Percentiles rank a stretch among this genome's conserved stretches.
Conservation (phyloP, 1,284 basidiomycete genomes). For the Apiotrichum gracile region DNA sequence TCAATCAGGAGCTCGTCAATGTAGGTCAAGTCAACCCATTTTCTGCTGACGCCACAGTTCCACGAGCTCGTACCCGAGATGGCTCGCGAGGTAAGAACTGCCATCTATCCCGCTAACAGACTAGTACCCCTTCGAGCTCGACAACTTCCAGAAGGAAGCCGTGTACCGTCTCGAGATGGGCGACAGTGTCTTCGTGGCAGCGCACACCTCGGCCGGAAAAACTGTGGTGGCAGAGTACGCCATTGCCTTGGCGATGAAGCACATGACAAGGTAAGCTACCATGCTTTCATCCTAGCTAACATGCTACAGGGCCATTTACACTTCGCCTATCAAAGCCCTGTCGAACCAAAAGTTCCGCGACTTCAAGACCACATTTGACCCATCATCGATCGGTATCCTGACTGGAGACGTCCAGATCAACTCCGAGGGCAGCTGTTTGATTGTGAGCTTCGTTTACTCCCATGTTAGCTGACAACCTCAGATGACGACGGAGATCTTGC, state of each 20-base stretch:
- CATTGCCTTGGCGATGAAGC: slow-evolving; percentile 90
- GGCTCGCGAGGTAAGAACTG: slow-evolving; percentile 36
- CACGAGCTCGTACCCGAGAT: slow-evolving; percentile 48
- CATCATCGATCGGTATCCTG: slow-evolving; percentile 87
- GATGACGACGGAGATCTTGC: slow-evolving; percentile 98
- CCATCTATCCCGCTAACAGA: slow-evolving; percentile 1
- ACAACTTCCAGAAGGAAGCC: slow-evolving; percentile 94
- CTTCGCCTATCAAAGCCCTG: slow-evolving; percentile 96
- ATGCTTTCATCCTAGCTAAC: no score
- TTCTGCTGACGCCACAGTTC: slow-evolving; percentile 29
- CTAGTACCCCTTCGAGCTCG: slow-evolving; percentile 77
- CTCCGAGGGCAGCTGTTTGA: slow-evolving; percentile 91
- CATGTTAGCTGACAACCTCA: neutral
- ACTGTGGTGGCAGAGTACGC: slow-evolving; percentile 99
- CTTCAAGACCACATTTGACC: slow-evolving; percentile 94
- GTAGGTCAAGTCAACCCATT: slow-evolving; percentile 21
- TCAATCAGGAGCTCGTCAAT: slow-evolving; percentile 81
- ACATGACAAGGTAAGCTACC: slow-evolving; percentile 95
- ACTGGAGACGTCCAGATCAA: slow-evolving; percentile 99
- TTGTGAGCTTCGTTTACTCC: slow-evolving; percentile 50
- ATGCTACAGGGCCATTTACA: slow-evolving; percentile 80
- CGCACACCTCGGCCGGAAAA: slow-evolving; percentile 94
- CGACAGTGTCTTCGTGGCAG: slow-evolving; percentile 96
- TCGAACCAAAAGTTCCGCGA: slow-evolving; percentile 99
- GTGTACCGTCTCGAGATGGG: slow-evolving; percentile 97